A percentile compares a stretch with the other conserved stretches of the same genome.
These are phyloP conservation scores for Echinochloa phyllopogon DNA, from an alignment of 176 grass and related monocot genomes.

Conservation along the genomic window DNA sequence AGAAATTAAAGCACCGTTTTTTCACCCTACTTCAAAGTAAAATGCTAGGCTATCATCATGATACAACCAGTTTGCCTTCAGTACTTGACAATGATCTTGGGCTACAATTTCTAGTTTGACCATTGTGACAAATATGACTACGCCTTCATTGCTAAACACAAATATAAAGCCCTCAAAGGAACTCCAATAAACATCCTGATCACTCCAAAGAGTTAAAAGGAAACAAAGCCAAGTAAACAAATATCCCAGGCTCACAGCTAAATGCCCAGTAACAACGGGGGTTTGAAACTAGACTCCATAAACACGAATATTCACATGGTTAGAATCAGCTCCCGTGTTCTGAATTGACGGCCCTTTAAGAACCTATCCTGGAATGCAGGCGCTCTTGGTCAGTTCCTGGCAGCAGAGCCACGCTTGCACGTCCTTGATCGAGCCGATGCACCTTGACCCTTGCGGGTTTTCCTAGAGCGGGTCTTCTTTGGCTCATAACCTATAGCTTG, in stretches of 20 bases:
- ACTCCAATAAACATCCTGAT: conserved; percentile 14
- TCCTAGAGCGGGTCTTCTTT: conserved; percentile 69
- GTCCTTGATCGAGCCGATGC: conserved; percentile 18
- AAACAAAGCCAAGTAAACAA: not conserved
- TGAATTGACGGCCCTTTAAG: not conserved
- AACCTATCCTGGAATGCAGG: conserved; percentile 27
- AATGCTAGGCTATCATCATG: not conserved
- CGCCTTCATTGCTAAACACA: conserved; percentile 27
- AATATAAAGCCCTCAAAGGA: conserved; percentile 14
- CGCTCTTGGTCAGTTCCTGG: conserved; percentile 32
- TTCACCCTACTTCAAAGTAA: conserved; percentile 4
- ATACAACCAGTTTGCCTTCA: not conserved
- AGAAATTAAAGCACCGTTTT: conserved; percentile 6
- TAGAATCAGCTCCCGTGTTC: conserved; percentile 12
- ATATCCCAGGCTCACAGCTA: not conserved
- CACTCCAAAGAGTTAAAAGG: not conserved
- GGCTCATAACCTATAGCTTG: conserved; percentile 72
- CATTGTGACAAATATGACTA: not conserved
- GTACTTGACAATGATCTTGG: not conserved
- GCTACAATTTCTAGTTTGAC: not conserved
- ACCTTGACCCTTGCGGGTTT: conserved; percentile 29
- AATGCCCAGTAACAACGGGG: conserved; percentile 14
- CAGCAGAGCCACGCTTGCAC: not conserved
- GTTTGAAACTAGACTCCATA: conserved; percentile 29
- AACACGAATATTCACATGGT: conserved; percentile 47